phyloP scores from a whole-genome alignment of 306 rosid genomes.

The Dryas octopetala region DNA sequence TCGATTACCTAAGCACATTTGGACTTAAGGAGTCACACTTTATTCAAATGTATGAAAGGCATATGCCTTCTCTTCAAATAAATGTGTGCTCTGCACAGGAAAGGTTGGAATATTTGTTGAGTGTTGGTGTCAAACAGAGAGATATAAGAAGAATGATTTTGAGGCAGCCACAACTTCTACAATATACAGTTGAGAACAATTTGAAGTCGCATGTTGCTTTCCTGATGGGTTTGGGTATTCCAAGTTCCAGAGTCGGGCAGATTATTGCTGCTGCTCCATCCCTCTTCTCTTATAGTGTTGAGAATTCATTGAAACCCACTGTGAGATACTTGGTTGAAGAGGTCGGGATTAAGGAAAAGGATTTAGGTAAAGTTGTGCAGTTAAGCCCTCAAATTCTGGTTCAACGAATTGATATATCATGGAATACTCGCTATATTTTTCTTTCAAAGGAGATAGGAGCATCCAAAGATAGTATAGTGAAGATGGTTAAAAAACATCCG shows the following conservation, averaged over 20 bases:
- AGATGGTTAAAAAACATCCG: conserved; percentile 96
- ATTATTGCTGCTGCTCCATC: conserved; percentile 79
- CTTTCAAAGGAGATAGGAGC: conserved; percentile 90
- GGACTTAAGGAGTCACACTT: conserved; percentile 95
- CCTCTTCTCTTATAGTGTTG: conserved; percentile 84
- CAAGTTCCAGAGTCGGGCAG: conserved; percentile 81
- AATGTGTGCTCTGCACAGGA: conserved; percentile 80
- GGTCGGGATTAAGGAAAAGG: conserved; percentile 91
- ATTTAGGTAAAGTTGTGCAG: conserved; percentile 88
- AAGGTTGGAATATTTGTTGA: conserved; percentile 80
- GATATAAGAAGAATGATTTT: conserved; percentile 74
- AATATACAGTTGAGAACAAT: conserved; percentile 81
- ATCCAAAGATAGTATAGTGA: conserved; percentile 80
- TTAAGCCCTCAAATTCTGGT: conserved; percentile 93
- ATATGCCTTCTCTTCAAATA: conserved; percentile 86
- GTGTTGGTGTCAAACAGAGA: conserved; percentile 89
- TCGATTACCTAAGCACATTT: conserved; percentile 82
- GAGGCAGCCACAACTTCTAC: conserved; percentile 92
- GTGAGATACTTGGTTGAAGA: conserved; percentile 89
- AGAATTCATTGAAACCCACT: conserved; percentile 84
- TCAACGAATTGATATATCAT: conserved; percentile 81
- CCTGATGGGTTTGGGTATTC: conserved; percentile 72
- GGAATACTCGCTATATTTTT: conserved; percentile 79
- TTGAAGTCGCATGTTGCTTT: conserved; percentile 85
- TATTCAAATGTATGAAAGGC: conserved; percentile 87